phyloP scores from a whole-genome alignment of 805 yeast genomes.

The Blastobotrys attinorum region DNA sequence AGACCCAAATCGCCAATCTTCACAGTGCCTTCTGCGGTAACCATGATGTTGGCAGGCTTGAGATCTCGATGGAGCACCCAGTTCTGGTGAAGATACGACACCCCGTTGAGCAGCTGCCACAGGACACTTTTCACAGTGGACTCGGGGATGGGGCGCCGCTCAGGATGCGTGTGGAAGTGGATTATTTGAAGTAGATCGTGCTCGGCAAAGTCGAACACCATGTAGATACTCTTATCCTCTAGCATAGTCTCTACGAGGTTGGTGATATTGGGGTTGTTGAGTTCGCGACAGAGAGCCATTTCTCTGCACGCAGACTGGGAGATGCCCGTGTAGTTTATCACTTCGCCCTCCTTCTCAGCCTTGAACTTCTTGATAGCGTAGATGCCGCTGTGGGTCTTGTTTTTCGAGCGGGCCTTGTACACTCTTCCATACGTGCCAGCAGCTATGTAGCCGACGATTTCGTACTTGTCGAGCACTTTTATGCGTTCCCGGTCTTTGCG shows the following conservation, averaged over 20 bases:
- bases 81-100: conserved; percentile 84
- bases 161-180: conserved; percentile 90
- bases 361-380: conserved; percentile 95
- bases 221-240: conserved; percentile 83
- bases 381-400: conserved; percentile 24
- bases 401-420: conserved; percentile 60
- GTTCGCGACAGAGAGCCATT: conserved; percentile 88
- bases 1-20: conserved; percentile 94
- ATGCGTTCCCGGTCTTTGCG: conserved; percentile 59
- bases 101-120: conserved; percentile 91
- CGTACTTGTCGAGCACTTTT: conserved; percentile 77
- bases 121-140: conserved; percentile 72
- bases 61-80: conserved; percentile 95
- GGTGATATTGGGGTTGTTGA: conserved; percentile 72
- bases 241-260: conserved; percentile 73
- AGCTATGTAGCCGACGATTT: conserved; percentile 89
- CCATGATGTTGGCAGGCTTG: conserved; percentile 98
- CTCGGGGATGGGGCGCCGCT: conserved; percentile 68
- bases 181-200: conserved; percentile 91
- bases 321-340: conserved; percentile 84
- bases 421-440: conserved; percentile 98
- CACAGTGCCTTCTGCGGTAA: conserved; percentile 78
- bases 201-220: conserved; percentile 95
- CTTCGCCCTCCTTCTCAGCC: conserved; percentile 86
- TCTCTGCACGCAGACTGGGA: conserved; percentile 95